These are phyloP conservation scores for Phlyctochytrium bullatum DNA, from an alignment of 192 early-diverging fungal genomes.

Conservation along the genomic window DNA sequence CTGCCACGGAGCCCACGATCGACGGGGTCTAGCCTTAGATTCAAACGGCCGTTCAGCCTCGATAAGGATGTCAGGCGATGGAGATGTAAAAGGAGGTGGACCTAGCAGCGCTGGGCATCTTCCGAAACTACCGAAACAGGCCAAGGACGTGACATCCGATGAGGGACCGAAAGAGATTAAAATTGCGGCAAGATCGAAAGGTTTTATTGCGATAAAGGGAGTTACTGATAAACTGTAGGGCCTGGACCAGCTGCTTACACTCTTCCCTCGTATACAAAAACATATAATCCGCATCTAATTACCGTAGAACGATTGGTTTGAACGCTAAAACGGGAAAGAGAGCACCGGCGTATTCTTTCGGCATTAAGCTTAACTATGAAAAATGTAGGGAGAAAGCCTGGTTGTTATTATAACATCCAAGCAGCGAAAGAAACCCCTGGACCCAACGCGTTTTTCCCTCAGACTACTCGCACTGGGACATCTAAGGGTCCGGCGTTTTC, in stretches of 20 bases:
- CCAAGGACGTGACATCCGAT: constrained; percentile 17
- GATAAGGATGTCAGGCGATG: constrained; percentile 12
- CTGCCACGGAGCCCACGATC: no score
- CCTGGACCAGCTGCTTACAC: constrained; percentile 59
- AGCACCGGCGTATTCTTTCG: constrained; percentile 60
- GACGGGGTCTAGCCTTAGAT: no score
- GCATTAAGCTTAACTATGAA: constrained; percentile 47
- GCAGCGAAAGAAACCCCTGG: constrained; percentile 42
- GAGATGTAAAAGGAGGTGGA: constrained; percentile 17
- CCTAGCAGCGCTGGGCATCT: constrained; percentile 9
- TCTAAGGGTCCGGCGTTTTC: constrained; percentile 58
- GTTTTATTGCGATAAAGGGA: constrained; percentile 12
- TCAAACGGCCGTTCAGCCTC: no score
- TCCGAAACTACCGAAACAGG: constrained; percentile 29
- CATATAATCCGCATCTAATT: background rate
- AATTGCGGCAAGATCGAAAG: constrained; percentile 55
- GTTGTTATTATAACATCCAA: background rate
- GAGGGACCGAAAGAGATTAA: constrained; percentile 43
- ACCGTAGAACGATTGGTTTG: constrained; percentile 43
- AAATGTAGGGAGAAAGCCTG: constrained; percentile 17
- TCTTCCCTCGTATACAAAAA: constrained; percentile 47
- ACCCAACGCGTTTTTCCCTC: constrained; percentile 56
- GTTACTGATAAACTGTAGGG: constrained; percentile 28
- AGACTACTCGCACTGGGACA: constrained; percentile 49
- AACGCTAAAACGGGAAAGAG: constrained; percentile 45